Conservation (phyloP, 163 green algal genomes). For the Scenedesmus sp. region DNA sequence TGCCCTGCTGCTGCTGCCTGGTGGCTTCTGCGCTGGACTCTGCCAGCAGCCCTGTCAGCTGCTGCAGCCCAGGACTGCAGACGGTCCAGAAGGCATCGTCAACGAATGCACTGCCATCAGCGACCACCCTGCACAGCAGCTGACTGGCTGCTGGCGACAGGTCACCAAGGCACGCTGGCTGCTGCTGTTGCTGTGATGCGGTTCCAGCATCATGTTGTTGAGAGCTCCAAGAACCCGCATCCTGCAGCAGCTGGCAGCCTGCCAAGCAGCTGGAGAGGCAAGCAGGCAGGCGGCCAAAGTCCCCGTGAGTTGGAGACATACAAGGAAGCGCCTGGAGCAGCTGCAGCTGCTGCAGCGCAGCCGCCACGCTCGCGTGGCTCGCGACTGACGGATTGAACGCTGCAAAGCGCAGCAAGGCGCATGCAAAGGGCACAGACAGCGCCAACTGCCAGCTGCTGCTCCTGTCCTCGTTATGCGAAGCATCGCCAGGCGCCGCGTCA, state of each 20-base stretch:
- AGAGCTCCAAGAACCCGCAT: no score
- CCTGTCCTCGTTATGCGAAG: not conserved
- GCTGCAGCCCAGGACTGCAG: constrained; percentile 23
- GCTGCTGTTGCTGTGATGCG: not conserved
- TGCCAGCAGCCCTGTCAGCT: not conserved
- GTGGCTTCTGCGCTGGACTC: not conserved
- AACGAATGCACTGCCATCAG: not conserved
- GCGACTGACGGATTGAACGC: not conserved
- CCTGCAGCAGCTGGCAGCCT: constrained; percentile 17
- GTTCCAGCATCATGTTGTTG: not conserved
- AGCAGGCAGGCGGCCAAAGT: constrained; percentile 21
- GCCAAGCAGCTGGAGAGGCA: constrained; percentile 24
- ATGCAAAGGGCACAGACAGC: constrained; percentile 33
- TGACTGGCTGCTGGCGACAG: not conserved
- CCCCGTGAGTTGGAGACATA: not conserved
- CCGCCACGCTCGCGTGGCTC: not conserved
- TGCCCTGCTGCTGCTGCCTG: not conserved
- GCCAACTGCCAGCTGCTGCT: constrained; percentile 15
- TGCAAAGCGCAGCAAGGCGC: constrained; percentile 2
- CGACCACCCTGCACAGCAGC: not conserved
- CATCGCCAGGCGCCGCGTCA: no score
- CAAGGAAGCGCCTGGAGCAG: not conserved
- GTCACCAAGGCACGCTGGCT: not conserved
- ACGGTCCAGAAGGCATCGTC: constrained; percentile 19
- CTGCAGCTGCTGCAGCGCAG: constrained; percentile 4